phyloP scores from a whole-genome alignment of 768 basidiomycete species.

The Pulveroboletus frians region DNA sequence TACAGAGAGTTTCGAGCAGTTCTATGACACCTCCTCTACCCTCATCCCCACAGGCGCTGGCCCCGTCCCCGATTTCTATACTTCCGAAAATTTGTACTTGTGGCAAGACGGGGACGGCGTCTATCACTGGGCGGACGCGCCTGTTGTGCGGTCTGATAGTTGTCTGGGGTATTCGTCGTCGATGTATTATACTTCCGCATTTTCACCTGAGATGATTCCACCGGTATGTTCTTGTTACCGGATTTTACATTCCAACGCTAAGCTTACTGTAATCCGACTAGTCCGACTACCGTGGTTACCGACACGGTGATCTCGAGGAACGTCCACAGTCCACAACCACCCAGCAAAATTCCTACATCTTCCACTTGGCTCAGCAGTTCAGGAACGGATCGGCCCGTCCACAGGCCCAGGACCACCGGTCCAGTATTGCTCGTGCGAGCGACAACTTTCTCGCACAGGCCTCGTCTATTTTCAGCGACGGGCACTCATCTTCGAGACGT shows the following conservation, averaged over 20 bases:
- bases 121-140: constrained; percentile 27
- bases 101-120: constrained; percentile 25
- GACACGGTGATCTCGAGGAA: constrained; percentile 14
- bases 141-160: constrained; percentile 22
- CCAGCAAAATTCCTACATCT: constrained; percentile 21
- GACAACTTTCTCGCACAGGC: constrained; percentile 31
- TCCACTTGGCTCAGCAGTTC: constrained; percentile 22
- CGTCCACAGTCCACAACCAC: constrained; percentile 3
- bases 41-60: constrained; percentile 12
- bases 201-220: constrained; percentile 13
- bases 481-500: constrained; percentile 17
- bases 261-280: constrained; percentile 2
- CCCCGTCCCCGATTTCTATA: constrained; percentile 19
- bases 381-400: constrained; percentile 16
- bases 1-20: constrained; percentile 18
- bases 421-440: constrained; percentile 30
- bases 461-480: constrained; percentile 28
- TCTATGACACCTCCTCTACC: constrained; percentile 19
- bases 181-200: constrained; percentile 11
- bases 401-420: constrained; percentile 29
- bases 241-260: constrained; percentile 1
- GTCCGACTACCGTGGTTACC: constrained; percentile 17
- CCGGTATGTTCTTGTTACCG: constrained; percentile 12
- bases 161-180: constrained; percentile 17
- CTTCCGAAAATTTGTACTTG: constrained; percentile 26